Base-by-base conservation (phyloP, 108 stramenopile species). In the Craspedostauros australis region DNA sequence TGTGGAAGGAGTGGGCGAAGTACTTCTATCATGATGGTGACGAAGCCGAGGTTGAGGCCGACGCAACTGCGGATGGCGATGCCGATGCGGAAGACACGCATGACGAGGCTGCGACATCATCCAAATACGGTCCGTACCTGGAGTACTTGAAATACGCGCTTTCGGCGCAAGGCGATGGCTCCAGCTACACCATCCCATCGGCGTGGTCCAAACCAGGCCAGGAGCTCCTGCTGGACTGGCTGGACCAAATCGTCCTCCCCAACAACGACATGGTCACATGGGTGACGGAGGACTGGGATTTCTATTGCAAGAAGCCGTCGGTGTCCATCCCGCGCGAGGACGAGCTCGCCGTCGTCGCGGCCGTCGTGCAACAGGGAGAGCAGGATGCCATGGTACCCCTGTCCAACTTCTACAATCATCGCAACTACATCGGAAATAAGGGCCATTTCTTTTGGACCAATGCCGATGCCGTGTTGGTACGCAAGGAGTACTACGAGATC, bases 111-210 rank as follows among this genome's bases (percentile, higher is more conserved):
- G n/a, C n/a, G n/a, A n/a, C n/a, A n/a, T n/a, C n/a, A n/a, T n/a
- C n/a, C n/a, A n/a, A n/a, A n/a, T 83, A 68, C 45, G 83, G 70
- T 6, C 89, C 85, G 14, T 91, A 83, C 32, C 50, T 74, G 25
- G 65, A 75, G 5, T 91, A 87, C 50, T 61, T 91, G 11, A 56
- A 65, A 3, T 21, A 27, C 21, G 51, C 60, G 27, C 57, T 60
- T 16, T 27, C 39, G 6, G 47, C 44, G 12, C 64, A 57, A 27
- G 34, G 9, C 34, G 12, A n/a, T n/a, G n/a, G n/a, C n/a, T n/a
- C n/a, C n/a, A n/a, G n/a, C n/a, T n/a, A n/a, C n/a, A n/a, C n/a
- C 12, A 25, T 76, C 21, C 62, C 72, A 16, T 51, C 55, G 4
- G 60, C 62, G 25, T 86, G 85, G 81, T 76, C 79, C 5, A 29